Percentiles rank a stretch among this genome's conserved stretches.
Conservation (phyloP, 495 filamentous ascomycete species). For the Aspergillus bridgeri region DNA sequence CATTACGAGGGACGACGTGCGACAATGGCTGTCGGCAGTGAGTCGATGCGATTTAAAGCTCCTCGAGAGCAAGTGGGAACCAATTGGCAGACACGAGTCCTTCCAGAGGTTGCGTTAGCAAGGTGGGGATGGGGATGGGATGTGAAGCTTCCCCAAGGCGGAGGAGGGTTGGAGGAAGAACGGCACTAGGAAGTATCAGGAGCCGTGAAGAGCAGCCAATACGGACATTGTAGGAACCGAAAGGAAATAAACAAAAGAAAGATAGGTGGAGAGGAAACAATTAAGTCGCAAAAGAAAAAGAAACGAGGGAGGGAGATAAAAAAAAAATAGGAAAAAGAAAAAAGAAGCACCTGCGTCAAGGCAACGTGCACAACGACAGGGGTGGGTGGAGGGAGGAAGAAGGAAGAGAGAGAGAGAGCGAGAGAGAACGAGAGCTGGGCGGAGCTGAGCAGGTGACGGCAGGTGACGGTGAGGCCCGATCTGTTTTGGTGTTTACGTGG, state of each 20-base stretch:
- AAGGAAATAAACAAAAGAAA: conserved; percentile 3
- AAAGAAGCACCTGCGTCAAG: neutral
- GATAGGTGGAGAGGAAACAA: neutral
- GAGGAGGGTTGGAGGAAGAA: conserved; percentile 13
- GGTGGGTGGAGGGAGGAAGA: neutral
- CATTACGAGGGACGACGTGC: conserved; percentile 27
- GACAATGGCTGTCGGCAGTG: neutral
- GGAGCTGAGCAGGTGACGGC: neutral
- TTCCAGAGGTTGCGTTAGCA: neutral
- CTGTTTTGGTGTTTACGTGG: conserved; percentile 43
- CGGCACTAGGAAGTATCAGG: conserved; percentile 16
- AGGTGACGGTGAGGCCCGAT: conserved; percentile 39
- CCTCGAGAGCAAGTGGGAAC: neutral
- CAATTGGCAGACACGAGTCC: neutral
- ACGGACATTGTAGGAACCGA: conserved; percentile 10
- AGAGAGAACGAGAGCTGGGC: conserved; percentile 7
- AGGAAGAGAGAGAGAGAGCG: conserved; percentile 1
- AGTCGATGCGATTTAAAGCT: neutral
- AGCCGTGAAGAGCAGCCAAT: conserved; percentile 9
- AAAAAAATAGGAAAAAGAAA: neutral
- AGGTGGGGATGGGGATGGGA: neutral
- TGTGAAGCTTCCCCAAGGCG: neutral
- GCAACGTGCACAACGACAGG: neutral
- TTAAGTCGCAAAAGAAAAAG: no score
- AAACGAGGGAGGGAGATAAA: conserved; percentile 3